Conservation (phyloP, 2,329 filamentous ascomycete species). For the Hymenoscyphus fructigenus region DNA sequence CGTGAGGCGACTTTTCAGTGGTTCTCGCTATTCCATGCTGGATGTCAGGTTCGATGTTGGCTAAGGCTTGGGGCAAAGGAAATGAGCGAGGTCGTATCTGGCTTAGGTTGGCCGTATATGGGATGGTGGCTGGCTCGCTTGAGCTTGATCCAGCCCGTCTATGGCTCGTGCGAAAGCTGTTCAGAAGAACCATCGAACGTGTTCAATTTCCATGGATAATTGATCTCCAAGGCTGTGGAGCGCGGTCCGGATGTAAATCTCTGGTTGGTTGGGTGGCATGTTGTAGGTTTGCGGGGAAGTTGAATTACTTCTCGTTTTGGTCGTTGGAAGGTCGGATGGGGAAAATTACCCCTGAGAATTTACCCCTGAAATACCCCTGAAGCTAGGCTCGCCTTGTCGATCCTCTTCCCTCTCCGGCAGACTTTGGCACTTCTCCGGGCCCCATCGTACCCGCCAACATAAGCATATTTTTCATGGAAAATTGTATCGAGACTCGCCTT, state of each 20-base stretch:
- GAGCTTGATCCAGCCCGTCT: background rate
- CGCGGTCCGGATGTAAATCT: background rate
- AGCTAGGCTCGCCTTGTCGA: background rate
- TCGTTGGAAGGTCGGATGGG: background rate
- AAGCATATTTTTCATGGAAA: background rate
- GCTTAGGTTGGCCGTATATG: constrained; percentile 1
- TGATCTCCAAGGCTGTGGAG: too few relatives aligned
- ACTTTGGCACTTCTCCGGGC: too few relatives aligned
- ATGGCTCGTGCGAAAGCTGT: background rate
- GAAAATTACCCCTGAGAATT: too few relatives aligned
- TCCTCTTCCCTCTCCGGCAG: background rate
- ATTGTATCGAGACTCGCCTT: background rate
- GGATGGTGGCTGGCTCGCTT: constrained; percentile 2
- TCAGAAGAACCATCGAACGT: background rate
- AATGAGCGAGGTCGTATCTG: constrained; percentile 10
- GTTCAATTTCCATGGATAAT: background rate
- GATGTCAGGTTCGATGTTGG: background rate
- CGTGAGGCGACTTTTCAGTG: background rate
- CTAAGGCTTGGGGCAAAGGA: constrained; percentile 8
- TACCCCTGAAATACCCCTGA: background rate
- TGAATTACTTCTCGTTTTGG: background rate
- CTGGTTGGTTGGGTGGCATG: background rate
- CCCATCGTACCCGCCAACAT: background rate
- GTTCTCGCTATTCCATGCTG: background rate
- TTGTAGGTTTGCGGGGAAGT: constrained; percentile 5